Base-by-base conservation (phyloP, 495 filamentous ascomycete species). In the Penicillium subrubescens region DNA sequence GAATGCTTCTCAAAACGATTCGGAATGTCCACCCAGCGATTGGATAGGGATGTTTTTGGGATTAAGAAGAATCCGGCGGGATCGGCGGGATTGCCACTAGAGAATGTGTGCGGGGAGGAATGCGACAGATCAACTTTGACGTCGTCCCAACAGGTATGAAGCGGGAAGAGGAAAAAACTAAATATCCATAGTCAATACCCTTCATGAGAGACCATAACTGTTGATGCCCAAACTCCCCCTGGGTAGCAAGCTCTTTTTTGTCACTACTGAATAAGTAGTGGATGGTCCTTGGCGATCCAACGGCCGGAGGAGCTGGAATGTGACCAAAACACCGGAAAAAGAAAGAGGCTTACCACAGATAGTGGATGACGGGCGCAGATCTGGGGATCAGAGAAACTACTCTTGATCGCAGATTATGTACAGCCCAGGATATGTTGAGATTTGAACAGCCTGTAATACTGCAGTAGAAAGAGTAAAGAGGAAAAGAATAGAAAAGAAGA, bases 71-170 rank as follows among this genome's bases (percentile, higher is more conserved):
- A 64, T 72, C 57, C 61, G 64, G 61, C 37, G 57, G n/a, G 64
- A 71, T 69, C 64, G 33, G 64, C 63, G 59, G 64, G 31, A 15
- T 62, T 27, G 69, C 56, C 55, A 64, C 58, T 60, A 35, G 35
- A 25, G 67, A 71, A 69, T 72, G 70, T 59, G 62, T 61, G 62
- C 60, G 67, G 59, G 64, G 64, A 70, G 67, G 67, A 61, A 71
- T 71, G 69, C 33, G 54, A 34, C 21, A 56, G 53, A n/a, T 59
- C 50, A 44, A 21, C 8, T 29, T 39, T n/a, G 23, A 11, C 8
- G 29, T 39, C 10, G 56, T 19, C 31, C 11, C 15, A 34, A 21
- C 41, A 19, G 46, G 8, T 34, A 8, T 25, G 19, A 14, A 14
- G 35, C 5, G 31, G 12, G 34, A 2, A 27, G 4, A 27, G 4